Evolutionary conservation across 169 alveolate genomes (phyloP).

Genomic region (Plasmodium sp.): DNA sequence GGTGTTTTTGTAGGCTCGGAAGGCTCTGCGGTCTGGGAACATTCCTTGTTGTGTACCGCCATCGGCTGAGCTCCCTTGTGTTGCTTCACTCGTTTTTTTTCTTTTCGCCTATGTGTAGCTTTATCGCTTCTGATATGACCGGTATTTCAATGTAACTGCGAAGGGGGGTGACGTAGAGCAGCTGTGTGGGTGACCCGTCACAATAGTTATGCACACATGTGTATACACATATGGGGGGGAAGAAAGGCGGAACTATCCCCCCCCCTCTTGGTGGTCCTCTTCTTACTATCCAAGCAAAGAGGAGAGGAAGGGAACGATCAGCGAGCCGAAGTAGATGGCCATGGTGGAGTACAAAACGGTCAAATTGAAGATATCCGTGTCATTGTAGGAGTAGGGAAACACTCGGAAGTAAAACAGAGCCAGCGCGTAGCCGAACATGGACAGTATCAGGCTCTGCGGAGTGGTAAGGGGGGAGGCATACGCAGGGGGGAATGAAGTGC

Average conservation of each 20-base stretch:
- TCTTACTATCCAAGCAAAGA: constrained; percentile 69
- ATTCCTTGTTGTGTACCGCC: not conserved
- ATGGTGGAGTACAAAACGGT: constrained; percentile 64
- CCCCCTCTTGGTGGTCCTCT: not conserved
- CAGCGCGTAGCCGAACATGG: constrained; percentile 72
- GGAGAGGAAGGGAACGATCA: constrained; percentile 48
- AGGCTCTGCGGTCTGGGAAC: not conserved
- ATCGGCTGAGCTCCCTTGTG: no score
- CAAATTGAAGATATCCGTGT: constrained; percentile 55
- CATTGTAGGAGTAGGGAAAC: constrained; percentile 61
- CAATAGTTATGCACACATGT: not conserved
- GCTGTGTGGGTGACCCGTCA: not conserved
- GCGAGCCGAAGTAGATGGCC: constrained; percentile 60
- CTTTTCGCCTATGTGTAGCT: constrained; percentile 68
- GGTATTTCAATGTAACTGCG: constrained; percentile 70
- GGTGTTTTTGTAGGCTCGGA: not conserved
- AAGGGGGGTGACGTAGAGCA: not conserved
- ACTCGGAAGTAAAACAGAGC: constrained; percentile 74
- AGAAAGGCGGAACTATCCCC: not conserved
- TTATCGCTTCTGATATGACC: constrained; percentile 67
- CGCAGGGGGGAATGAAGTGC: not conserved
- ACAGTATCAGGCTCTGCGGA: constrained; percentile 42
- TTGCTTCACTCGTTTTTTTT: not conserved
- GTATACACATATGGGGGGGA: not conserved
- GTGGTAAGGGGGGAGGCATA: no score